Base-by-base conservation (phyloP, 106 monocot genomes). In the Chionographis japonica region DNA sequence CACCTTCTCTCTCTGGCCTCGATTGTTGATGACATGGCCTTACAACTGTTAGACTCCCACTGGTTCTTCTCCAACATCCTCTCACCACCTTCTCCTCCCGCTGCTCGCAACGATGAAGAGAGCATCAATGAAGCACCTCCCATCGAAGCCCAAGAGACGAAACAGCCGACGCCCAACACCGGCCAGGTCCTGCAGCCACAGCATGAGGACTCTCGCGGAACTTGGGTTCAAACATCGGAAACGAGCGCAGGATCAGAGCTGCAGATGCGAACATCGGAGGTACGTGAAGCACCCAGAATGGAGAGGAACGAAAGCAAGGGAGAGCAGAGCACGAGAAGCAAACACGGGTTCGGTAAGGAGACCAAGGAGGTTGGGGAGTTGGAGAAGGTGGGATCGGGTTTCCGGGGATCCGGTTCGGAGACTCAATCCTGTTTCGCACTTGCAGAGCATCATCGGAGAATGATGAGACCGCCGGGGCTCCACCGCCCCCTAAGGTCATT, bases 11-110 rank as follows among this genome's bases (percentile, higher is more conserved):
- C n/a, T n/a, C n/a, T n/a, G n/a, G n/a, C 12, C 18, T 5, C 39
- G 55, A 62, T 62, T 39, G 58, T 63, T 27, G 52, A 36, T 15
- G 37, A 54, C 0, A 40, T 57, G 43, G 4, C 69, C 15, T 38
- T 83, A 4, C 63, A 68, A 12, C 53, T n/a, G 5, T 42, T 78
- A 0, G 78, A 74, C 55, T 78, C 78, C 18, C 65, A 74, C 69
- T 83, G 83, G 83, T 83, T 78, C 83, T 83, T 74, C 83, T 83
- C 83, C 49, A 74, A 63, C 40, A 16, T 78, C 46, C 68, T 83
- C 61, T 50, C 54, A 40, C 50, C 49, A 49, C 18, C 69, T 52
- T 56, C 69, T 27, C n/a, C n/a, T n/a, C 58, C 66, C 40, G 43
- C 13, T 52, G 8, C 68, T 38, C 36, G 35, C 60, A 7, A 1